Conservation (phyloP, 2,329 filamentous ascomycete species). For the Cercospora beticola region DNA sequence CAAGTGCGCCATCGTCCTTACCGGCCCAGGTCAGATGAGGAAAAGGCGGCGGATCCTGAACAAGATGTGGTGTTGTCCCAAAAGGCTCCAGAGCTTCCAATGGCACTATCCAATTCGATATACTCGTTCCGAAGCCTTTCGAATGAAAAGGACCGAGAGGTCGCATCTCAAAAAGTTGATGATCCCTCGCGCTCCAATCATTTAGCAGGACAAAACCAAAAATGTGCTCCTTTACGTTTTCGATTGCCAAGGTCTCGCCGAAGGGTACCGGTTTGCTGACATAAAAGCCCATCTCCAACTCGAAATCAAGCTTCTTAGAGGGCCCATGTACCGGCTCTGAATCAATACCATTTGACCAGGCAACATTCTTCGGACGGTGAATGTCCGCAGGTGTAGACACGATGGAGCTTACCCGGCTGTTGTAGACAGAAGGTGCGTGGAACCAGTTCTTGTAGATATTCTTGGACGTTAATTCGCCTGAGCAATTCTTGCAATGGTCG, state of each 20-base stretch:
- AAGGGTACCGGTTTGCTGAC: conserved; percentile 44
- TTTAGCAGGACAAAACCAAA: conserved; percentile 64
- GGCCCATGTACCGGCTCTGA: conserved; percentile 45
- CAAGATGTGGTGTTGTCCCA: conserved; percentile 29
- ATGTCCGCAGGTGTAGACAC: conserved; percentile 37
- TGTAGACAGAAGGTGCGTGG: conserved; percentile 41
- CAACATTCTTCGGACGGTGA: conserved; percentile 50
- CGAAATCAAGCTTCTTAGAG: conserved; percentile 46
- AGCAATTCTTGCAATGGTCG: conserved; percentile 53
- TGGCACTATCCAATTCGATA: conserved; percentile 63
- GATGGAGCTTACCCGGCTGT: conserved; percentile 40
- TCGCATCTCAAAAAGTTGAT: conserved; percentile 62
- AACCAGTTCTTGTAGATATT: conserved; percentile 40
- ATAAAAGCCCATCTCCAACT: conserved; percentile 52
- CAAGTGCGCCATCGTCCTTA: conserved; percentile 29
- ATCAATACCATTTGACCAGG: conserved; percentile 29
- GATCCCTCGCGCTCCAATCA: conserved; percentile 60
- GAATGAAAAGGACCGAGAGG: conserved; percentile 62
- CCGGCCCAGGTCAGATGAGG: conserved; percentile 32
- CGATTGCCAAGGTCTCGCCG: conserved; percentile 43
- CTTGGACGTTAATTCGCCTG: conserved; percentile 44
- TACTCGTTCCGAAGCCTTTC: conserved; percentile 60
- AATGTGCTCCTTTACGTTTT: conserved; percentile 53
- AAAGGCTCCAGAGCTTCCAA: conserved; percentile 55
- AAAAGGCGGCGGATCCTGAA: conserved; percentile 33